A percentile compares a stretch with the other conserved stretches of the same genome.
Evolutionary conservation across 169 alveolate genomes (phyloP).

Genomic region (Plasmodium sp.): DNA sequence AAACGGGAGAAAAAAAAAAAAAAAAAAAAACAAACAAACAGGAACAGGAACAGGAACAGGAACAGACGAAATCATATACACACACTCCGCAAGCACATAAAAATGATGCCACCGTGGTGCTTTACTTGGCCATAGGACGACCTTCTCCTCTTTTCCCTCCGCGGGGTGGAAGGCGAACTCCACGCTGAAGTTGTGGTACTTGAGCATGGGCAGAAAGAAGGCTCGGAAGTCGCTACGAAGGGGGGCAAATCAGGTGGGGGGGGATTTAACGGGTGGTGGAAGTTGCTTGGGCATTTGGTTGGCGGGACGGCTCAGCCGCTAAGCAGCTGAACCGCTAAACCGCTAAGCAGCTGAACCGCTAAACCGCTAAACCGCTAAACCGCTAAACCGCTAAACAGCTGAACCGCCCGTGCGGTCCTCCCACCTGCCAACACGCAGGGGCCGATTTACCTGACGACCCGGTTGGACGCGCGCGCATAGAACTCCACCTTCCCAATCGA

Average conservation of each 20-base stretch:
- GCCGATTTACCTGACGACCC: conserved; percentile 23
- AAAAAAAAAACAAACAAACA: not conserved
- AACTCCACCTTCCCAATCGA: conserved; percentile 37
- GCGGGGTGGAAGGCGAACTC: conserved; percentile 1
- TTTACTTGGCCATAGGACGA: conserved; percentile 34
- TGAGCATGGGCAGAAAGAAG: conserved; percentile 23
- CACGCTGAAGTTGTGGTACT: conserved; percentile 25
- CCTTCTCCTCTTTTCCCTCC: conserved; percentile 9
- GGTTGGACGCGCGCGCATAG: conserved; percentile 17
- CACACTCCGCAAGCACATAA: not conserved
- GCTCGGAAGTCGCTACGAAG: conserved; percentile 28
- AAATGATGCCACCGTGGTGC: not conserved
- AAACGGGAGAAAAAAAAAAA: not conserved
- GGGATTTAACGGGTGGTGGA: no score
- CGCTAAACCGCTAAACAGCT: no score
- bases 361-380: no score
- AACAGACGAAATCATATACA: not conserved
- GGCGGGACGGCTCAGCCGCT: not conserved
- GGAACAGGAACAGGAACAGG: not conserved
- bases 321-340: not conserved
- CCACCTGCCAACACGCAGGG: not conserved
- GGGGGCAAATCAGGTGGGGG: not conserved
- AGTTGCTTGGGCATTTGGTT: not conserved
- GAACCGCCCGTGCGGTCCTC: not conserved
- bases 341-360: no score